A percentile compares a stretch with the other conserved stretches of the same genome.
Conservation (phyloP, 2,329 filamentous ascomycete genomes). For the Karstenula rhodostoma region DNA sequence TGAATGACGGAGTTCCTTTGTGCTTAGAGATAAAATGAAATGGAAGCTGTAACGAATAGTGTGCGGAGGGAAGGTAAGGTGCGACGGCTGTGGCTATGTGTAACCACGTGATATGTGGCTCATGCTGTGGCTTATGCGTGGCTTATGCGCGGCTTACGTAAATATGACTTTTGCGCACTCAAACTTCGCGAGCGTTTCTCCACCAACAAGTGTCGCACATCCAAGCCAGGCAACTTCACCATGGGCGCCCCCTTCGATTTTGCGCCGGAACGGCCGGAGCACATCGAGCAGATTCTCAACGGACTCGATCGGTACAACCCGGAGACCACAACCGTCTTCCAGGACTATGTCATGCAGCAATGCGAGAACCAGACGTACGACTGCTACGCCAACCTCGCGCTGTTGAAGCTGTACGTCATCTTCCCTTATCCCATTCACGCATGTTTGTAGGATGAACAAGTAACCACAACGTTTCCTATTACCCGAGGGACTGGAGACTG, state of each 20-base stretch:
- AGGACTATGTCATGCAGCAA: conserved; percentile 93
- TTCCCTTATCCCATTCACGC: conserved; percentile 5
- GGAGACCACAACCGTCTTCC: conserved; percentile 90
- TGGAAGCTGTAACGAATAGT: too few relatives aligned
- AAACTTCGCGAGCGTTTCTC: conserved; percentile 7
- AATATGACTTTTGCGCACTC: conserved; percentile 10
- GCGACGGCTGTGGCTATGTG: too few relatives aligned
- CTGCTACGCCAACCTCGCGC: conserved; percentile 93
- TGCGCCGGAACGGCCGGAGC: conserved; percentile 87
- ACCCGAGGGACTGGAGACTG: conserved; percentile 75
- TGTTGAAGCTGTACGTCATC: conserved; percentile 90
- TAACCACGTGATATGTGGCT: too few relatives aligned
- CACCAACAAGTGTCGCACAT: conserved; percentile 32
- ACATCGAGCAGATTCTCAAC: conserved; percentile 93
- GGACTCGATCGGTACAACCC: conserved; percentile 98
- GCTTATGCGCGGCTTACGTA: conserved; percentile 12
- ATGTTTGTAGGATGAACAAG: conserved; percentile 73
- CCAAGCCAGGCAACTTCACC: conserved; percentile 32
- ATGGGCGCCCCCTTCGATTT: conserved; percentile 76
- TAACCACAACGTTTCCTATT: conserved; percentile 95
- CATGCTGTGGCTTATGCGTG: too few relatives aligned
- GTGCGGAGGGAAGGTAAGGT: too few relatives aligned
- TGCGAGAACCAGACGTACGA: conserved; percentile 95
- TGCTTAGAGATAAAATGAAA: too few relatives aligned
- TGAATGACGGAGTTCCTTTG: too few relatives aligned